Evolutionary conservation across 148 eudicot genomes (phyloP).

Genomic region (Rhododendron ovatum): DNA sequence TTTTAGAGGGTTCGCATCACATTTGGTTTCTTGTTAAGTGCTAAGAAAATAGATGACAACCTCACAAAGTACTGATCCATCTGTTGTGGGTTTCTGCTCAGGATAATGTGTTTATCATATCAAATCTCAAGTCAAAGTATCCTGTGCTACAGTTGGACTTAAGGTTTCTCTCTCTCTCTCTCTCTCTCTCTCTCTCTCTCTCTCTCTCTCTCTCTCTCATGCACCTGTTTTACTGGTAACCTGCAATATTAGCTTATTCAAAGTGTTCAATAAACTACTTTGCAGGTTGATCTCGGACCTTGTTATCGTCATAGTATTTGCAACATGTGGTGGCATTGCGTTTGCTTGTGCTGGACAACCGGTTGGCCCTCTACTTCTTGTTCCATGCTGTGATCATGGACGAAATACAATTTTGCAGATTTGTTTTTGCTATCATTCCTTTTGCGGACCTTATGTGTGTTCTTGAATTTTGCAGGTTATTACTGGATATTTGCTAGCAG

Average conservation of each 20-base stretch:
- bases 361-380: slow-evolving; percentile 37
- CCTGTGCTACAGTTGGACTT: slow-evolving; percentile 92
- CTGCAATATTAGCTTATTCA: background rate
- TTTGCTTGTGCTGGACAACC: slow-evolving; percentile 99
- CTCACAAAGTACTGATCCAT: slow-evolving; percentile 8
- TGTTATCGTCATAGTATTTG: slow-evolving; percentile 93
- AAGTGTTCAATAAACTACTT: slow-evolving; percentile 6
- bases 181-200: background rate
- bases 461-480: slow-evolving; percentile 59
- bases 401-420: background rate
- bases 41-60: background rate
- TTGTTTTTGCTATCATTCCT: background rate
- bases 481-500: slow-evolving; percentile 95
- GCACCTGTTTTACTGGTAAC: background rate
- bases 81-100: slow-evolving; percentile 21
- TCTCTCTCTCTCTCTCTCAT: background rate
- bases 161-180: slow-evolving; percentile 32
- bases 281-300: slow-evolving; percentile 92
- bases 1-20: background rate
- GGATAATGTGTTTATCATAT: slow-evolving; percentile 97
- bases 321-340: slow-evolving; percentile 99
- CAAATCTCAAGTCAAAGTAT: slow-evolving; percentile 88
- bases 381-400: background rate
- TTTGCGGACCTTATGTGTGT: background rate
- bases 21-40: background rate